phyloP scores from a whole-genome alignment of 192 early-diverging fungal species.

The Allomyces macrogynus region DNA sequence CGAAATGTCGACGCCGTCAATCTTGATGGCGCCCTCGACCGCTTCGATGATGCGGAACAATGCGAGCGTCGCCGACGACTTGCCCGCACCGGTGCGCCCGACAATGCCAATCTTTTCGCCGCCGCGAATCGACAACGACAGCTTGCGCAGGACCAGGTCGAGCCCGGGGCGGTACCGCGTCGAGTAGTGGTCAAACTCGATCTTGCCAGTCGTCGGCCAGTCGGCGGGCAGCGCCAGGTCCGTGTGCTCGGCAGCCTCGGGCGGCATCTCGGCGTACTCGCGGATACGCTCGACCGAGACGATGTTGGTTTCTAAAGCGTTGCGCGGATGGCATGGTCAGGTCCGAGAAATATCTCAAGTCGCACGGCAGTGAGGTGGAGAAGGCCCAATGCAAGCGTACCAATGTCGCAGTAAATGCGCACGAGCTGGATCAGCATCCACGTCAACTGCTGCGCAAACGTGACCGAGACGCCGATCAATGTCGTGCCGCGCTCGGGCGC shows the following conservation, averaged over 20 bases:
- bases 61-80: slow-evolving; percentile 21
- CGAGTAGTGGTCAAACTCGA: slow-evolving; percentile 56
- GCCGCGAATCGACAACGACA: slow-evolving; percentile 18
- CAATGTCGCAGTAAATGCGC: slow-evolving; percentile 67
- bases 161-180: slow-evolving; percentile 62
- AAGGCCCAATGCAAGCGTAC: slow-evolving; percentile 27
- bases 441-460: slow-evolving; percentile 51
- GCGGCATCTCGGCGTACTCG: slow-evolving; percentile 58
- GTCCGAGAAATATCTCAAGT: too few relatives aligned
- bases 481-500: slow-evolving; percentile 19
- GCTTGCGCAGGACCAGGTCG: slow-evolving; percentile 45
- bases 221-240: slow-evolving; percentile 27
- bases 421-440: slow-evolving; percentile 76
- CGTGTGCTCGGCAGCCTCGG: slow-evolving; percentile 57
- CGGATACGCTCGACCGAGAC: slow-evolving; percentile 57
- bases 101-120: slow-evolving; percentile 39
- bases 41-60: slow-evolving; percentile 23
- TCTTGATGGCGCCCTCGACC: slow-evolving; percentile 1
- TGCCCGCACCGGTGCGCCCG: slow-evolving; percentile 31
- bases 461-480: slow-evolving; percentile 39
- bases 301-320: slow-evolving; percentile 19
- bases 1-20: slow-evolving; percentile 6
- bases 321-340: too few relatives aligned
- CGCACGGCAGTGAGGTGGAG: neutral
- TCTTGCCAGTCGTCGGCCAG: slow-evolving; percentile 57